Conservation (phyloP, 2,329 filamentous ascomycete species). For the Sclerotinia trifoliorum region DNA sequence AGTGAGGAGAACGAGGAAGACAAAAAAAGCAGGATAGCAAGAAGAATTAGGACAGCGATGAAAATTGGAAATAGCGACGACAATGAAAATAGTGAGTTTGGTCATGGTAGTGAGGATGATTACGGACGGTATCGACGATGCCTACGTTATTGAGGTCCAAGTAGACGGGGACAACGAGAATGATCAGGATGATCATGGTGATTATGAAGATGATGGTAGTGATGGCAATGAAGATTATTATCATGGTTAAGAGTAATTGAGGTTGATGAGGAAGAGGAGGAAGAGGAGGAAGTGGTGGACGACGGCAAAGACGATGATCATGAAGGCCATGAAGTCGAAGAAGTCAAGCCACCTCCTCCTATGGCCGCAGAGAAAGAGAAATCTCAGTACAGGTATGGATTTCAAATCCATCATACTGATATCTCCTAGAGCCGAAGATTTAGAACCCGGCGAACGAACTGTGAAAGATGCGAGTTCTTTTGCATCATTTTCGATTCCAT, state of each 20-base stretch:
- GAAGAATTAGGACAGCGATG: background rate
- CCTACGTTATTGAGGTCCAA: background rate
- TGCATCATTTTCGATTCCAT: slow-evolving; percentile 27
- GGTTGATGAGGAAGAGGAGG: background rate
- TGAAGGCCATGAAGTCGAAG: background rate
- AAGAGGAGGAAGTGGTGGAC: background rate
- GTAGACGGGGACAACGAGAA: background rate
- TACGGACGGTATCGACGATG: background rate
- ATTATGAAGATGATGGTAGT: background rate
- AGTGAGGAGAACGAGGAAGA: background rate
- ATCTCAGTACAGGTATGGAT: background rate
- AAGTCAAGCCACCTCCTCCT: background rate
- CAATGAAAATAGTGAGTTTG: background rate
- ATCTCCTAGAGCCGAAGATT: background rate
- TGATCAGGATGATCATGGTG: background rate
- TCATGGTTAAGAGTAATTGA: background rate
- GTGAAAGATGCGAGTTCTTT: slow-evolving; percentile 31
- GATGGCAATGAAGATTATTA: background rate
- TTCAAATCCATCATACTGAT: background rate
- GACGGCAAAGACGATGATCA: background rate
- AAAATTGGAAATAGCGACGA: background rate
- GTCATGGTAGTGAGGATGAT: background rate
- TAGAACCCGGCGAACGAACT: slow-evolving; percentile 10
- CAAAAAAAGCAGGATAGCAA: background rate
- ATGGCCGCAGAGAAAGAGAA: background rate